Evolutionary conservation across 192 early-diverging fungal species (phyloP), one percentile per base, ranked within the genome.

Genomic region (Backusella psychrophila): DNA sequence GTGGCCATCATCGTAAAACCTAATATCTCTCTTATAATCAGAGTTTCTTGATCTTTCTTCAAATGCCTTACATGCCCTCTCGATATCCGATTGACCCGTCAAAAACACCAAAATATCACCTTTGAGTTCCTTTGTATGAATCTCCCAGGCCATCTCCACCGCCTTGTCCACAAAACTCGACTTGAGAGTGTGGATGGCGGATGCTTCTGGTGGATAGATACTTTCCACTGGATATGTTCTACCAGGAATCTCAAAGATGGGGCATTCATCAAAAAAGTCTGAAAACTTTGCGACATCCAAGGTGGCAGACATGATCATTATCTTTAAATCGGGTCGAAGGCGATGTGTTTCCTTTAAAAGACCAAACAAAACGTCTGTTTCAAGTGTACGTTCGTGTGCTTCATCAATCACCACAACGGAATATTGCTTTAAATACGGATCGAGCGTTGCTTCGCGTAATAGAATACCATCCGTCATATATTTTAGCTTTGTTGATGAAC

Each of bases 401-500:
- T 99, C 98, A 81, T 99, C 98, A 73, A 99, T 93, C 74, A 99
- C 93, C 39, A 99, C 91, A 26, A 93, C 87, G 15, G 94, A 93
- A 79, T 99, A 99, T 65, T 95, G 89, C n/a, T 86, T 84, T 42
- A 99, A 78, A 44, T 91, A 86, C 0, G 96, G 89, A 49, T 97
- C 92, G 68, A 89, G 86, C 15, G 97, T 87, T 26, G 92, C 92
- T 83, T 99, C 98, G 59, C 98, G 90, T 34, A 96, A 84, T 26
- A 99, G 84, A 36, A 98, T 94, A 86, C 98, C 98, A 67, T 98
- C 98, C 9, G 97, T 99, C 94, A 98, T 97, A 84, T 98, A 98
- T 79, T 94, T 96, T 34, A 99, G 91, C n/a, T 86, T 83, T 6
- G 98, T 99, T 67, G 88, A 85, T 0, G 89, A 80, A 6, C 89